Conservation (phyloP, 352 stramenopile species). For the Pythium insidiosum region DNA sequence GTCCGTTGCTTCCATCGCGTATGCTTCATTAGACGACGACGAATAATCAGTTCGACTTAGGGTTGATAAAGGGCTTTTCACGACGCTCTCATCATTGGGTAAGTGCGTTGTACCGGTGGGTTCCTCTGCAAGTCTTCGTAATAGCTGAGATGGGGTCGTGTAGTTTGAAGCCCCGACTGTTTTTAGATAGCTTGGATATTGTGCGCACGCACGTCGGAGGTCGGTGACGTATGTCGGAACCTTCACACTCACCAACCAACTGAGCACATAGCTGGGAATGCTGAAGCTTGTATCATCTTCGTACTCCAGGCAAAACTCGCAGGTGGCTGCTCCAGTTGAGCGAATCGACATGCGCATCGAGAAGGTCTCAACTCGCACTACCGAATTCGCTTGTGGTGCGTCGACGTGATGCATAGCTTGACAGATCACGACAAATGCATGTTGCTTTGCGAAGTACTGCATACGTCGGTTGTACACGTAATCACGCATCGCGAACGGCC, state of each 20-base stretch:
- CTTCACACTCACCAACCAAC: constrained; percentile 36
- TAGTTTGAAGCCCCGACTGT: too few species aligned
- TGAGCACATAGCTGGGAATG: constrained; percentile 64
- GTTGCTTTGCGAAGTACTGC: constrained; percentile 43
- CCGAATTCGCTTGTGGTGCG: constrained; percentile 23
- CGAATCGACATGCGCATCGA: constrained; percentile 52
- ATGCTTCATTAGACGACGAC: too few species aligned
- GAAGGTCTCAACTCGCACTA: constrained; percentile 63
- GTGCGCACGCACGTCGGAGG: constrained; percentile 43
- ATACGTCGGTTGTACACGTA: constrained; percentile 69
- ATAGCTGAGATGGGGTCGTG: too few species aligned
- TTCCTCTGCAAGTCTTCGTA: too few species aligned
- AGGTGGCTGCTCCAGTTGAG: constrained; percentile 40
- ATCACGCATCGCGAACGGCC: constrained; percentile 62
- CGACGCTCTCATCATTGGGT: too few species aligned
- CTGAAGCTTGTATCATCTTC: constrained; percentile 75
- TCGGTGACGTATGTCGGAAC: constrained; percentile 60
- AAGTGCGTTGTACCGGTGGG: too few species aligned
- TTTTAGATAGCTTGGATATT: constrained; percentile 28
- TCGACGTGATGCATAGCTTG: constrained; percentile 43
- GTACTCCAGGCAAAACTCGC: constrained; percentile 69
- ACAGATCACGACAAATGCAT: constrained; percentile 58
- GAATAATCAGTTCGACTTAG: too few species aligned
- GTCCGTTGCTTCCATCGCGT: too few species aligned
- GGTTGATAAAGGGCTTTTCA: too few species aligned